phyloP scores from a whole-genome alignment of 805 yeast species.

The Ogataea populi-albae region DNA sequence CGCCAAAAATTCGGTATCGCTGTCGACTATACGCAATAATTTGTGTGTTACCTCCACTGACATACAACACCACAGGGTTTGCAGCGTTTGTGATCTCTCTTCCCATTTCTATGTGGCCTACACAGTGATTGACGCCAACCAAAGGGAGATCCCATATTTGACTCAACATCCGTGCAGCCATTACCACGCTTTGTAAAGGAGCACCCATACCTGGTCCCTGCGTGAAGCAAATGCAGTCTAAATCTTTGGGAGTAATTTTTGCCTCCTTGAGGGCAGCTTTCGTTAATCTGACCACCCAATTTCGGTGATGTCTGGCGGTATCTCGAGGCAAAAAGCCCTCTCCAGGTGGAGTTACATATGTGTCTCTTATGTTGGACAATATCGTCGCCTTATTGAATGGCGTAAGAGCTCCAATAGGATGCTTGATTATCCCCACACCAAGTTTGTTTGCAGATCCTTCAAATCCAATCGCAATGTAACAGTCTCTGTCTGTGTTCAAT shows the following conservation, averaged over 20 bases:
- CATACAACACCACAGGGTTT: conserved; percentile 96
- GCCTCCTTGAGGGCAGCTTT: conserved; percentile 66
- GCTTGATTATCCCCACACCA: conserved; percentile 90
- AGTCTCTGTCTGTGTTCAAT: conserved; percentile 39
- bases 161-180: conserved; percentile 85
- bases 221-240: conserved; percentile 87
- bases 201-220: conserved; percentile 99
- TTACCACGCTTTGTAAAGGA: conserved; percentile 87
- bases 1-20: conserved; percentile 97
- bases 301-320: conserved; percentile 93
- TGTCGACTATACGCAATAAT: conserved; percentile 95
- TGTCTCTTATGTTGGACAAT: conserved; percentile 88
- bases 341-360: conserved; percentile 95
- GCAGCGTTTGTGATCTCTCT: conserved; percentile 95
- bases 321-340: conserved; percentile 97
- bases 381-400: conserved; percentile 65
- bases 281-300: conserved; percentile 85
- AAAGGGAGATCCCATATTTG: conserved; percentile 80
- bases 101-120: conserved; percentile 99
- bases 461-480: conserved; percentile 78
- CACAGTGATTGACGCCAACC: conserved; percentile 95
- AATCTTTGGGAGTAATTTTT: conserved; percentile 42
- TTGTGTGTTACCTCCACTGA: conserved; percentile 98
- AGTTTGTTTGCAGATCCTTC: conserved; percentile 98
- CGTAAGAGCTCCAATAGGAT: conserved; percentile 57